Percentiles rank a stretch among this genome's conserved stretches.
phyloP scores from a whole-genome alignment of 192 early-diverging fungal species.

The Geranomyces michiganensis region DNA sequence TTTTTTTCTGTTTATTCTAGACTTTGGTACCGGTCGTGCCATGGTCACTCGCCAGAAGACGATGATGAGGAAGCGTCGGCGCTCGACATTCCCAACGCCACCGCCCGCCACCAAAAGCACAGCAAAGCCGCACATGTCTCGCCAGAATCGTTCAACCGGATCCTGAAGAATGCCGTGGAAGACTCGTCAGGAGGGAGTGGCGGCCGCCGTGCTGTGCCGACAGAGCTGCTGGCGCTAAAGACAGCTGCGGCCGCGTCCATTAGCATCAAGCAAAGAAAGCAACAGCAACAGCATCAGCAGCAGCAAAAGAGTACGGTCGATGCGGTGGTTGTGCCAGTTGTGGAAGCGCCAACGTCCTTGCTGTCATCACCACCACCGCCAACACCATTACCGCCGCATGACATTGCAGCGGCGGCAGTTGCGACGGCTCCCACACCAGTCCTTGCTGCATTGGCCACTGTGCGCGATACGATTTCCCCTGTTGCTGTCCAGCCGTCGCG shows the following conservation, averaged over 20 bases:
- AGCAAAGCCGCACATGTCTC: slow-evolving; percentile 23
- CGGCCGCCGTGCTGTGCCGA: not conserved
- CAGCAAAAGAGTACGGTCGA: slow-evolving; percentile 9
- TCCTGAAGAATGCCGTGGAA: slow-evolving; percentile 27
- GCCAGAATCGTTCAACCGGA: slow-evolving; percentile 30
- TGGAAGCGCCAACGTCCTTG: slow-evolving; percentile 12
- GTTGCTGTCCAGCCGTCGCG: too few species aligned
- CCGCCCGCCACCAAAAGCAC: not conserved
- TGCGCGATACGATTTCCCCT: too few species aligned
- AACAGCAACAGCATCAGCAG: slow-evolving; percentile 24
- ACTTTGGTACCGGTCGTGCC: slow-evolving; percentile 48
- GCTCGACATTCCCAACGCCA: slow-evolving; percentile 13
- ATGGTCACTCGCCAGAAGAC: slow-evolving; percentile 22
- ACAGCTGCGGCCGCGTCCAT: slow-evolving; percentile 21
- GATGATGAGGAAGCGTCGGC: not conserved
- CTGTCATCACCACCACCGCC: slow-evolving; percentile 10
- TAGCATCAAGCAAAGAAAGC: slow-evolving; percentile 14
- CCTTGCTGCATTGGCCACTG: slow-evolving; percentile 1
- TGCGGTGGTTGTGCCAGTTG: not conserved
- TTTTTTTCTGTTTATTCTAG: slow-evolving; percentile 3
- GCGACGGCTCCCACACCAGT: not conserved
- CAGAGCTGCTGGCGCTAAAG: slow-evolving; percentile 1
- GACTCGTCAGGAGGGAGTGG: not conserved
- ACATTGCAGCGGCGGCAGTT: not conserved
- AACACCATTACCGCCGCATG: too few species aligned